These are phyloP conservation scores for Epithemia pelagica DNA, from an alignment of 108 stramenopile species.

Conservation along the genomic window DNA sequence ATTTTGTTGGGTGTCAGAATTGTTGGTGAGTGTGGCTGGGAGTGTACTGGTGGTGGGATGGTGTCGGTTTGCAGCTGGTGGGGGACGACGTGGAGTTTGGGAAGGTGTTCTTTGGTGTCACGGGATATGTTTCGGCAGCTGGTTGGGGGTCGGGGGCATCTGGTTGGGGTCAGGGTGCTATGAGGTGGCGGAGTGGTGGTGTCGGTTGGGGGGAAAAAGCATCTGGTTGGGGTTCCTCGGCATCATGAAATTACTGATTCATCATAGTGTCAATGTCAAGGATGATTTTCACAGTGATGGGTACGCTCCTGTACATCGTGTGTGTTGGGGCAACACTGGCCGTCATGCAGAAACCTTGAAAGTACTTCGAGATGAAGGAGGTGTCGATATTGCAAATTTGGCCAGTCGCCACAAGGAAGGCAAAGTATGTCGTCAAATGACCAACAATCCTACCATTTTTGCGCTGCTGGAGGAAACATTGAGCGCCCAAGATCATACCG, in stretches of 20 bases:
- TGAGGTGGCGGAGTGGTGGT: too few species aligned
- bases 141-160: too few species aligned
- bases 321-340: slow-evolving; percentile 9
- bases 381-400: background rate
- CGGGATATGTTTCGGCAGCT: too few species aligned
- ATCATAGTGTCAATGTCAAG: slow-evolving; percentile 9
- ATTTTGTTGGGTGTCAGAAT: too few species aligned
- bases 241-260: slow-evolving; percentile 11
- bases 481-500: background rate
- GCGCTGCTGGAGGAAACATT: background rate
- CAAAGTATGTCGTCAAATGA: slow-evolving; percentile 3
- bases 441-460: slow-evolving; percentile 1
- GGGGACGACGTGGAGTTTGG: too few species aligned
- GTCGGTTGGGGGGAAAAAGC: too few species aligned
- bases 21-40: too few species aligned
- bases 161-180: too few species aligned
- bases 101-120: too few species aligned
- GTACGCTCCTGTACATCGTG: slow-evolving; percentile 12
- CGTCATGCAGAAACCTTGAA: slow-evolving; percentile 12
- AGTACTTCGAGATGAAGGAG: slow-evolving; percentile 4
- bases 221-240: too few species aligned
- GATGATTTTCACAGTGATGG: slow-evolving; percentile 12
- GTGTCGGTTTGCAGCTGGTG: too few species aligned
- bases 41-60: too few species aligned
- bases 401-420: background rate